Evolutionary conservation across 495 filamentous ascomycete genomes (phyloP).

Genomic region (Aspergillus leporis): DNA sequence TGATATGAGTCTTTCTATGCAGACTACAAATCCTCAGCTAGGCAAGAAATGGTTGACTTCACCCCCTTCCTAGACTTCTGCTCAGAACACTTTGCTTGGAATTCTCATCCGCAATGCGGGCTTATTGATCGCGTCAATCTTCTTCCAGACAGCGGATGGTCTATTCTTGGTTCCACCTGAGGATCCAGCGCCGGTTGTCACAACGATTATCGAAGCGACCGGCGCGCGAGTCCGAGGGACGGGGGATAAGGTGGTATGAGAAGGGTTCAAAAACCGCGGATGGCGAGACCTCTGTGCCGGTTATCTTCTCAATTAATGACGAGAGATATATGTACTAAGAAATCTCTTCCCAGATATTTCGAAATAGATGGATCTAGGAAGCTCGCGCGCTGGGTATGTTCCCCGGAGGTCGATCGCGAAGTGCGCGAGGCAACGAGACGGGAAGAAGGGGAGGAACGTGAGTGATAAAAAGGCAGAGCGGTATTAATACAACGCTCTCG

Average conservation of each 20-base stretch:
- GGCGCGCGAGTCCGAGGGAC: slow-evolving; percentile 7
- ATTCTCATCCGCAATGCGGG: slow-evolving; percentile 17
- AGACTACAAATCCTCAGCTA: not conserved
- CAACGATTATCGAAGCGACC: slow-evolving; percentile 15
- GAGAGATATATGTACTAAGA: slow-evolving; percentile 6
- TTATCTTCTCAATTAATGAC: not conserved
- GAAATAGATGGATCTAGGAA: slow-evolving; percentile 1
- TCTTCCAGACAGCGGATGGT: not conserved
- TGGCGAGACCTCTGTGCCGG: not conserved
- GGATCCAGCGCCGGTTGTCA: slow-evolving; percentile 1
- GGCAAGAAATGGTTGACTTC: slow-evolving; percentile 11
- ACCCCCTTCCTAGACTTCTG: slow-evolving; percentile 17
- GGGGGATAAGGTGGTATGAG: slow-evolving; percentile 1
- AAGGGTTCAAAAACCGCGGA: slow-evolving; percentile 7
- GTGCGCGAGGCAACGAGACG: slow-evolving; percentile 14
- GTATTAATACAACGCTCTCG: slow-evolving; percentile 2
- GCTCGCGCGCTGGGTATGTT: slow-evolving; percentile 17
- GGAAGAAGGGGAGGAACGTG: not conserved
- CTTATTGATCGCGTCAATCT: not conserved
- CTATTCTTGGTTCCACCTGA: not conserved
- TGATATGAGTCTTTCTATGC: slow-evolving; percentile 6
- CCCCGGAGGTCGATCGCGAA: slow-evolving; percentile 17
- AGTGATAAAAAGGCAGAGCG: slow-evolving; percentile 15
- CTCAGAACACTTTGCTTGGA: slow-evolving; percentile 7
- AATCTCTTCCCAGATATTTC: not conserved